Evolutionary conservation across 1,284 basidiomycete species (phyloP).

Genomic region (Puccinia triticina): DNA sequence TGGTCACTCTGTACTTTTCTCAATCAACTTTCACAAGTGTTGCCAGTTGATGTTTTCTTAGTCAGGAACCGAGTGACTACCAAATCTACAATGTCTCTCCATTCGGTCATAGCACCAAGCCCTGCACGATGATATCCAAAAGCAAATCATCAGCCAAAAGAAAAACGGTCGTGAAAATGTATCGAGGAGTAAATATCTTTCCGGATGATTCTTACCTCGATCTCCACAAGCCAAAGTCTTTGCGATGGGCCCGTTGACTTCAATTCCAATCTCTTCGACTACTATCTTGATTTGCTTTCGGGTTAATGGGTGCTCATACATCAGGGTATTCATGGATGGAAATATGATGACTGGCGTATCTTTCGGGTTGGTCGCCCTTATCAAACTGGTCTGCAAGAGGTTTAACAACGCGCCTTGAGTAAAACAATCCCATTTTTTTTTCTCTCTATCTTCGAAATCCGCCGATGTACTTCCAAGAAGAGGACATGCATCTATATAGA

Average conservation of each 20-base stretch:
- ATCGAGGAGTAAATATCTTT: not conserved
- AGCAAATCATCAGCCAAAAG: slow-evolving; percentile 3
- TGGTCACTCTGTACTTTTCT: no score
- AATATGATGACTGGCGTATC: slow-evolving; percentile 81
- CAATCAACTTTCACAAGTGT: no score
- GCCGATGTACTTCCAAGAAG: not conserved
- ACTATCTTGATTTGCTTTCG: slow-evolving; percentile 74
- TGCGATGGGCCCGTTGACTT: slow-evolving; percentile 79
- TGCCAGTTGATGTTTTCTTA: no score
- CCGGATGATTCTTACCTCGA: slow-evolving; percentile 75
- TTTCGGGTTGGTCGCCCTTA: slow-evolving; percentile 78
- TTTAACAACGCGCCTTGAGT: slow-evolving; percentile 13
- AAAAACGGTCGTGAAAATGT: slow-evolving; percentile 34
- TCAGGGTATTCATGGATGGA: slow-evolving; percentile 97
- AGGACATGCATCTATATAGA: not conserved
- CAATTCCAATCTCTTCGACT: slow-evolving; percentile 74
- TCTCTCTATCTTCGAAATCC: not conserved
- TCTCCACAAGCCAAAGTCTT: slow-evolving; percentile 91
- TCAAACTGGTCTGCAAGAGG: slow-evolving; percentile 74
- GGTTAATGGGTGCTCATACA: slow-evolving; percentile 95
- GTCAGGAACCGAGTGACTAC: slow-evolving; percentile 24
- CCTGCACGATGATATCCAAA: slow-evolving; percentile 63
- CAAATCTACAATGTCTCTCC: slow-evolving; percentile 70
- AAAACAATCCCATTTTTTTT: no score
- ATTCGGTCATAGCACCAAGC: slow-evolving; percentile 88